Evolutionary conservation across 768 basidiomycete genomes (phyloP), one percentile per base, ranked within the genome.

Genomic region (Lyophyllum decastes): DNA sequence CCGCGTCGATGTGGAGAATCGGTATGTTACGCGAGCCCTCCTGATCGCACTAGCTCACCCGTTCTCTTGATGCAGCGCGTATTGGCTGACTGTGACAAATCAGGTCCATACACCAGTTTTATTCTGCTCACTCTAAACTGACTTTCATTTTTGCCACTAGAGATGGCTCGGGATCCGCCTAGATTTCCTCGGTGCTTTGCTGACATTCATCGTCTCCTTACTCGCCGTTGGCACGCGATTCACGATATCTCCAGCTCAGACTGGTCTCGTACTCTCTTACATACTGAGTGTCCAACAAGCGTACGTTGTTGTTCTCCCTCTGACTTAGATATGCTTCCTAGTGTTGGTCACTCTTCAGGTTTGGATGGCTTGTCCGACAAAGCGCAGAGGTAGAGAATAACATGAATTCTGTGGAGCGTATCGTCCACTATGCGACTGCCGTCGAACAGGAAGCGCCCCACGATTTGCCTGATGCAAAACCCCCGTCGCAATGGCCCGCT

Each of bases 321-420:
- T 26, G 2, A 26, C 47, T 34, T 11, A 14, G 54, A 30, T 49
- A 38, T 40, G 50, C 27, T 59, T 34, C 49, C 25, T 54, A 44
- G 22, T 46, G 51, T 41, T 46, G 40, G 41, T 35, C 30, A 34
- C 10, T 27, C 22, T 49, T 21, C 58, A 88, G 85, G 62, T 90
- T 92, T 62, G 84, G 84, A 21, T 92, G 85, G 86, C 80, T 91
- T 70, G 83, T 90, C 41, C 84, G 89, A 9, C 90, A 92, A 71
- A 80, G 79, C 38, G 87, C 90, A 2, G 94, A 95, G 68, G 88
- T 95, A 11, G 94, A 96, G 71, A 96, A 97, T 70, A 83, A 95
- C 71, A 94, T 95, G 91, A 94, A 94, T 68, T 85, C 86, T n/a
- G 89, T 92, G 8, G 90, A 92, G 68, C 88, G 95, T 24, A 78